Base-by-base conservation (phyloP, 225 moss, liverwort and hornwort genomes). In the Pseudoscleropodium purum region DNA sequence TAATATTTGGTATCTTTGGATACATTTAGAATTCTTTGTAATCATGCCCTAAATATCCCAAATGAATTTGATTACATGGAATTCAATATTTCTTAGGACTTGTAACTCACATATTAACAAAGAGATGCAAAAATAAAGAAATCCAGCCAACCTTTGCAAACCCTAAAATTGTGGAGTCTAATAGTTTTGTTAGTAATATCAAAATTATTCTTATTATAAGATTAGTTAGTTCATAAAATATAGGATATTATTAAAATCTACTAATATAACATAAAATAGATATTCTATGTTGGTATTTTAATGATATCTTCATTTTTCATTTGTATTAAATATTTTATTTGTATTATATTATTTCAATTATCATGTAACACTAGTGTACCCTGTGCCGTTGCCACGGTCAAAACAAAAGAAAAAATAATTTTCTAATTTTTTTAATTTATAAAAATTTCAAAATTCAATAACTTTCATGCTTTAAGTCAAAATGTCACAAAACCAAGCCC, bases 281-380 rank as follows among this genome's bases (percentile, higher is more conserved):
- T 39, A 41, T 14, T 39, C 4, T 1, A 13, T 39, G 1, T 39
- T 25, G 14, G 4, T 72, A 41, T 15, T 70, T 39, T 27, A 70
- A 26, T 41, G 15, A 73, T 43, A 43, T 73, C 41, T 72, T 41
- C 8, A 43, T 73, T 5, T 73, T 5, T 29, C 9, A 73, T 43
- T 73, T n/a, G n/a, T n/a, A n/a, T n/a, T 27, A 5, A 27, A 0
- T 9, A 73, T 15, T 70, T 39, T 25, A 25, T 70, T 70, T 25
- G 1, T 70, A 15, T 14, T 8, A 5, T 15, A 1, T 9, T 41
- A 41, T 41, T 72, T 72, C 5, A 41, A 41, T 41, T 15, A 72
- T 26, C 15, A 0, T 72, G 0, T 72, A 41, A 26, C 1, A 43
- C n/a, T n/a, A n/a, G n/a, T n/a, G n/a, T n/a, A n/a, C n/a, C n/a